Conservation (phyloP, 2,329 filamentous ascomycete genomes). For the Lecanicillium sp. region DNA sequence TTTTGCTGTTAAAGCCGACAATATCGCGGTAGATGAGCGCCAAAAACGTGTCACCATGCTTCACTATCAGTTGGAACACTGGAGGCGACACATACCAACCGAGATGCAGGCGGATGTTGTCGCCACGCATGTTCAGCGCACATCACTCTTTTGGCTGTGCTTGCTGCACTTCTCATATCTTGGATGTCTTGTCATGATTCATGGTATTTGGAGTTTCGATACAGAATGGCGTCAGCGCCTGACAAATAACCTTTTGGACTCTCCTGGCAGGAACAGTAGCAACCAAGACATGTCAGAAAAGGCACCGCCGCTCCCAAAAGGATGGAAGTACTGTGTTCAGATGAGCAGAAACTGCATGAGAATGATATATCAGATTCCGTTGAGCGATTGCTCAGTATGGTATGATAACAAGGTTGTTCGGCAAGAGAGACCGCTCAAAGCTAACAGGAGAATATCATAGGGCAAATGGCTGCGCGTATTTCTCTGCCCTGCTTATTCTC, state of each 20-base stretch:
- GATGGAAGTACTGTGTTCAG: background rate
- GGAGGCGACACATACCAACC: background rate
- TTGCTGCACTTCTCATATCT: background rate
- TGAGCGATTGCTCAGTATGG: background rate
- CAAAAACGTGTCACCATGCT: background rate
- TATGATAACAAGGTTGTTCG: background rate
- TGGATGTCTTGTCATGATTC: background rate
- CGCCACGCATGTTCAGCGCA: background rate
- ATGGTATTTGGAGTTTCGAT: constrained; percentile 1
- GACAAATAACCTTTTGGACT: background rate
- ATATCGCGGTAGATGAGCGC: background rate
- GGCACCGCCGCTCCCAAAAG: background rate
- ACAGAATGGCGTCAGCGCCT: background rate
- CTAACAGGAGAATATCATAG: background rate
- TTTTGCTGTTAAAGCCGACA: background rate
- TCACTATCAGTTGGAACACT: background rate
- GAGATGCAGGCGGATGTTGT: background rate
- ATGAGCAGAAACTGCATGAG: constrained; percentile 1
- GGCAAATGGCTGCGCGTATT: constrained; percentile 1
- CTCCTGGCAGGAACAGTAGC: background rate
- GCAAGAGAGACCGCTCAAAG: background rate
- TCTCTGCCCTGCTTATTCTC: background rate
- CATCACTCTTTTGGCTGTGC: background rate
- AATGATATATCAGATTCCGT: background rate
- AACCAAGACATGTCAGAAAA: background rate